These are phyloP conservation scores for Adansonia grandidieri DNA, from an alignment of 441 rosid species.

Conservation along the genomic window DNA sequence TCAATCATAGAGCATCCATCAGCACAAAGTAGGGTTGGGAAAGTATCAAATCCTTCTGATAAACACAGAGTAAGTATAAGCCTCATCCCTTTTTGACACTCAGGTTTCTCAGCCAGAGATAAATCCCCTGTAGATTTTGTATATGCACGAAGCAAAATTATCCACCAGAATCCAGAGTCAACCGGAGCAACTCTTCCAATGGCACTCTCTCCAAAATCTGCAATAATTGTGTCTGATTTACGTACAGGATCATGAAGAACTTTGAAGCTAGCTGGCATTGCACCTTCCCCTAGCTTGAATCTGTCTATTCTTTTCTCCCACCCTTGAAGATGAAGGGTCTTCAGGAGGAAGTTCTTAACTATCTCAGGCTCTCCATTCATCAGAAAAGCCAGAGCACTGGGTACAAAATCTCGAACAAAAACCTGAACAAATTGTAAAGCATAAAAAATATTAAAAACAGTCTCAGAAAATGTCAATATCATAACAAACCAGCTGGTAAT, in stretches of 20 bases:
- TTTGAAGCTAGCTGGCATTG: constrained; percentile 94
- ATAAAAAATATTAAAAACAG: neutral
- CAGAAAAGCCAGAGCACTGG: constrained; percentile 87
- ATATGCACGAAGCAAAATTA: constrained; percentile 90
- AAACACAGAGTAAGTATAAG: constrained; percentile 75
- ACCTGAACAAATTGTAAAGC: constrained; percentile 48
- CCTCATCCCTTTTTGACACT: constrained; percentile 87
- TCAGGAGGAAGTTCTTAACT: constrained; percentile 83
- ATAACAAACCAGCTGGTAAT: too few relatives aligned
- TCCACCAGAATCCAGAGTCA: constrained; percentile 99
- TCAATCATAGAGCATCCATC: constrained; percentile 95
- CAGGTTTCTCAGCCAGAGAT: constrained; percentile 77
- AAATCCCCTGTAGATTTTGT: constrained; percentile 94
- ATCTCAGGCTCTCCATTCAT: constrained; percentile 97
- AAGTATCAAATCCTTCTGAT: constrained; percentile 92
- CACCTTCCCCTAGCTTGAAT: constrained; percentile 94
- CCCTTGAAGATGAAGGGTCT: constrained; percentile 86
- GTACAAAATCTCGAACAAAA: constrained; percentile 91
- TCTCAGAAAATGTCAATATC: too few relatives aligned
- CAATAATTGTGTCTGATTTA: constrained; percentile 66
- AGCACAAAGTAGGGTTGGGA: constrained; percentile 90
- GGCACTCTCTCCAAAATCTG: constrained; percentile 94
- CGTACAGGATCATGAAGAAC: constrained; percentile 84
- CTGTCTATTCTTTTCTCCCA: constrained; percentile 86
- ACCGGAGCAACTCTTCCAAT: constrained; percentile 98